A percentile compares a stretch with the other conserved stretches of the same genome.
Conservation (phyloP, 169 alveolate species). For the Eimeria acervulina region DNA sequence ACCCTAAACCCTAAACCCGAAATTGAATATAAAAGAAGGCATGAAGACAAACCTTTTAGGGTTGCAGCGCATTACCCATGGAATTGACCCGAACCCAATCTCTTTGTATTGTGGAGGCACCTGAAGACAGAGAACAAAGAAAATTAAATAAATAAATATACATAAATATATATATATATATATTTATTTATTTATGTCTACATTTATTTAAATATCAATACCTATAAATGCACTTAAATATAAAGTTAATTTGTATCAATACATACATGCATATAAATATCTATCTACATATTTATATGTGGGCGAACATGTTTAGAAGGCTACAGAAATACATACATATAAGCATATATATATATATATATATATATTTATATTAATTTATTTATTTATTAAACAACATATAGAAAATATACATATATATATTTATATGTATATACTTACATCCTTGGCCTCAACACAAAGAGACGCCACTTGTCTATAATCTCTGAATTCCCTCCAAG, state of each 20-base stretch:
- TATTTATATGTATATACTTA: not conserved
- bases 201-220: too few relatives aligned
- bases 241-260: not conserved
- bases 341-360: too few relatives aligned
- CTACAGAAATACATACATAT: too few relatives aligned
- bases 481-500: conserved; percentile 71
- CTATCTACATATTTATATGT: too few relatives aligned
- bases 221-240: too few relatives aligned
- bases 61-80: conserved; percentile 79
- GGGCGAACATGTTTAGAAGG: too few relatives aligned
- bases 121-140: not conserved
- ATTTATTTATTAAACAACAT: too few relatives aligned
- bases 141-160: not conserved
- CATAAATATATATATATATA: not conserved
- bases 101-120: conserved; percentile 68
- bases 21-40: not conserved
- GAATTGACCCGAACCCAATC: conserved; percentile 59
- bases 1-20: not conserved
- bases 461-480: conserved; percentile 73
- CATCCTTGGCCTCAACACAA: conserved; percentile 20
- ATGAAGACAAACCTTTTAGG: conserved; percentile 39
- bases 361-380: too few relatives aligned
- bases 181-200: not conserved
- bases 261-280: not conserved
- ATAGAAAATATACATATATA: too few relatives aligned